A percentile compares a stretch with the other conserved stretches of the same genome.
These are phyloP conservation scores for Suillus plorans DNA, from an alignment of 768 basidiomycete species.

Conservation along the genomic window DNA sequence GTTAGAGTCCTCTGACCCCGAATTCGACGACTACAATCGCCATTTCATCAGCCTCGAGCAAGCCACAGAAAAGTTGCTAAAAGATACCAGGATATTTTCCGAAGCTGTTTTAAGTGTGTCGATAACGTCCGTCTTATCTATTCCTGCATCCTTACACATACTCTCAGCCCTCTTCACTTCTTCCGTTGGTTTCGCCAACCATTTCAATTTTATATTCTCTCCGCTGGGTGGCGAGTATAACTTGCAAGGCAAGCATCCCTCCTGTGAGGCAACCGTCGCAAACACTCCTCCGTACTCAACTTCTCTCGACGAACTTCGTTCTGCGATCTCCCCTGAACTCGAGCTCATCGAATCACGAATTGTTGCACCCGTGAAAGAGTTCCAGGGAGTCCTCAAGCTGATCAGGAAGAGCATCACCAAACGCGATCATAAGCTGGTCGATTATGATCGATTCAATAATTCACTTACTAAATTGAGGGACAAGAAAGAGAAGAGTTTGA, in stretches of 20 bases:
- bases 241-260: conserved; percentile 75
- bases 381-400: conserved; percentile 80
- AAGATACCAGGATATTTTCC: conserved; percentile 86
- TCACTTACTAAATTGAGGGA: conserved; percentile 93
- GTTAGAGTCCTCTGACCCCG: conserved; percentile 80
- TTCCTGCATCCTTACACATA: conserved; percentile 3
- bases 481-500: conserved; percentile 97
- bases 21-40: conserved; percentile 85
- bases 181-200: conserved; percentile 61
- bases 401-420: conserved; percentile 95
- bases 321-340: conserved; percentile 82
- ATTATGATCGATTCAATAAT: conserved; percentile 97
- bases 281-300: conserved; percentile 73
- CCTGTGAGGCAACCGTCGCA: conserved; percentile 71
- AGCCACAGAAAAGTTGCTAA: conserved; percentile 85
- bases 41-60: conserved; percentile 77
- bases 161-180: conserved; percentile 62
- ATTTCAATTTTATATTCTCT: conserved; percentile 61
- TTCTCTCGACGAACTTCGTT: conserved; percentile 79
- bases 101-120: conserved; percentile 71
- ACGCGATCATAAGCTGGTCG: conserved; percentile 94
- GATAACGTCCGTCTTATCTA: neutral
- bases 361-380: conserved; percentile 83
- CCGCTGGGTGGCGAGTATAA: conserved; percentile 78
- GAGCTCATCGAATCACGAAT: conserved; percentile 92